Evolutionary conservation across 2,329 filamentous ascomycete species (phyloP).

Genomic region (Claviceps sp.): DNA sequence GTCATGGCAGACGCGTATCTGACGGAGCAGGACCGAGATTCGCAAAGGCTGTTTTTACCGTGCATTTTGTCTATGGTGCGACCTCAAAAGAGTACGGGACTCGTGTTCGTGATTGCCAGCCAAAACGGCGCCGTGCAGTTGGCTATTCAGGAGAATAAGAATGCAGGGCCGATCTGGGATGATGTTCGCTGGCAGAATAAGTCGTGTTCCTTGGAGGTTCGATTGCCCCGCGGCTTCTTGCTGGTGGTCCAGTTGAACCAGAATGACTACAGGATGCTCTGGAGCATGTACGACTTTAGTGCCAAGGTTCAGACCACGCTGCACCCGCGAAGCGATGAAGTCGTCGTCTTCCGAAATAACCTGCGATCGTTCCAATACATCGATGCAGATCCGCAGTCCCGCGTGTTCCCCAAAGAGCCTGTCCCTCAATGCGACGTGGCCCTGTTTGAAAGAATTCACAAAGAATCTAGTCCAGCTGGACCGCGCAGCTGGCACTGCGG

Average conservation of each 20-base stretch:
- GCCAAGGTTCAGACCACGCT: slow-evolving; percentile 61
- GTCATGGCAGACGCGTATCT: slow-evolving; percentile 63
- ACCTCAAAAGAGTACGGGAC: slow-evolving; percentile 51
- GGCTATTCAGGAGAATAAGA: slow-evolving; percentile 54
- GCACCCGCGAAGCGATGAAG: slow-evolving; percentile 55
- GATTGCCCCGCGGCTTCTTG: slow-evolving; percentile 62
- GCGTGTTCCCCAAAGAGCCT: slow-evolving; percentile 63
- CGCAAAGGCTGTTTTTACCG: slow-evolving; percentile 54
- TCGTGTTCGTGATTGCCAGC: slow-evolving; percentile 63
- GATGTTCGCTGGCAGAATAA: slow-evolving; percentile 70
- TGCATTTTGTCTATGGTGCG: slow-evolving; percentile 67
- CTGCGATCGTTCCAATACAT: slow-evolving; percentile 71
- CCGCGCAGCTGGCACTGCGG: slow-evolving; percentile 63
- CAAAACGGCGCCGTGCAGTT: slow-evolving; percentile 69
- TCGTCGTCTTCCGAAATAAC: slow-evolving; percentile 52
- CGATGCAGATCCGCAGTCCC: slow-evolving; percentile 55
- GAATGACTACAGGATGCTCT: slow-evolving; percentile 65
- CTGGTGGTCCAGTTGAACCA: slow-evolving; percentile 59
- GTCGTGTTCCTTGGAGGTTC: slow-evolving; percentile 50
- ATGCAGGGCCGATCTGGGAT: slow-evolving; percentile 61
- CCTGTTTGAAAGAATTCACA: slow-evolving; percentile 59
- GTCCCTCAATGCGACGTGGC: slow-evolving; percentile 58
- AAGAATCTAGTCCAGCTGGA: slow-evolving; percentile 59
- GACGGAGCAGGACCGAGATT: slow-evolving; percentile 57
- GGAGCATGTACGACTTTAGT: slow-evolving; percentile 77